Conservation (phyloP, 305 asterid species). For the Solanum hybrid region DNA sequence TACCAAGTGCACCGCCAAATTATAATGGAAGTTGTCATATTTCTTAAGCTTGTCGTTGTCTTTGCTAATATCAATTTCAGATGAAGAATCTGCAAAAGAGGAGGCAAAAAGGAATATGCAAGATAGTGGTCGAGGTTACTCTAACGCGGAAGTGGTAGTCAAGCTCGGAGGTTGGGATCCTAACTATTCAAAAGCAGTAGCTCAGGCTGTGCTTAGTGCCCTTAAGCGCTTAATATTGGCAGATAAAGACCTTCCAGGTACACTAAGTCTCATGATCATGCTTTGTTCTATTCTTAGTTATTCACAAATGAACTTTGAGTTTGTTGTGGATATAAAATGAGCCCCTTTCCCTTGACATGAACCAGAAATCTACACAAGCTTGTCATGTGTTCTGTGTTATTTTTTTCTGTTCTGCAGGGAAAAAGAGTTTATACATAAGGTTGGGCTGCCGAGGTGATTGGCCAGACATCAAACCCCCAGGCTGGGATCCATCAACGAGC, state of each 20-base stretch:
- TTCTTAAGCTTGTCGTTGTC: not conserved
- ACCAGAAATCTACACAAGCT: not conserved
- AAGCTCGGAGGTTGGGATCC: slow-evolving; percentile 75
- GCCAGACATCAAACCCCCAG: slow-evolving; percentile 88
- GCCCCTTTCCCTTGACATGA: not conserved
- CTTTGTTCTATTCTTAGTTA: not conserved
- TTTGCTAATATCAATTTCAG: slow-evolving; percentile 24
- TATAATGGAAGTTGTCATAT: not conserved
- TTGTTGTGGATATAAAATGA: not conserved
- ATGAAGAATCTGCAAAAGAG: slow-evolving; percentile 66
- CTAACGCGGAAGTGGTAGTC: slow-evolving; percentile 71
- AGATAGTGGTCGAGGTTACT: slow-evolving; percentile 45
- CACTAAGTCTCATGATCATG: not conserved
- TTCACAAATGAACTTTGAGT: not conserved
- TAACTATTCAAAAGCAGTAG: slow-evolving; percentile 50
- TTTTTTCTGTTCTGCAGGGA: slow-evolving; percentile 30
- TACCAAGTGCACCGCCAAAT: not conserved
- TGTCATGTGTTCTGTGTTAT: not conserved
- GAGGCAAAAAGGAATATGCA: slow-evolving; percentile 47
- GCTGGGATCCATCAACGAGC: slow-evolving; percentile 46
- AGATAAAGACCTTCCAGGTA: slow-evolving; percentile 70
- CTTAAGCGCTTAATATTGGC: slow-evolving; percentile 67
- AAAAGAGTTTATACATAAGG: slow-evolving; percentile 63
- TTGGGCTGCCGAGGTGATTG: slow-evolving; percentile 92
- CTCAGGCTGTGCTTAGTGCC: slow-evolving; percentile 76